Conservation (phyloP, 129 eudicot genomes). For the Centella asiatica region DNA sequence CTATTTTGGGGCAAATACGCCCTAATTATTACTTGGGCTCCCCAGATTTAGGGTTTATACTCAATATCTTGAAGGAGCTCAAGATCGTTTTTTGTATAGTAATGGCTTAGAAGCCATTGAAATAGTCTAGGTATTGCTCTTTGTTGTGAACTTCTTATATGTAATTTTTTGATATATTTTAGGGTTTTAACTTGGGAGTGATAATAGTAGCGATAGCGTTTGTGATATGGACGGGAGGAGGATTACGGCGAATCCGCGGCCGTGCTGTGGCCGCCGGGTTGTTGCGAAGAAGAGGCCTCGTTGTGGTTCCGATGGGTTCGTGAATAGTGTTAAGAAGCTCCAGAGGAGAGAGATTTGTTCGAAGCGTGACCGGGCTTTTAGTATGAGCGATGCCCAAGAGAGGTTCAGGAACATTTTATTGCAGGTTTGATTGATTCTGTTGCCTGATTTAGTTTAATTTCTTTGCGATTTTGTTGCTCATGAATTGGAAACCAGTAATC, state of each 20-base stretch:
- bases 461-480: background rate
- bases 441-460: background rate
- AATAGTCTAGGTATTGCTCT: no score
- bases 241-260: constrained; percentile 80
- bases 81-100: background rate
- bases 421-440: constrained; percentile 41
- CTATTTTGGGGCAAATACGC: constrained; percentile 11
- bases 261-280: constrained; percentile 76
- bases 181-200: constrained; percentile 8
- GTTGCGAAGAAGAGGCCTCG: constrained; percentile 92
- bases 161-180: constrained; percentile 4
- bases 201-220: constrained; percentile 1
- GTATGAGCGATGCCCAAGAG: constrained; percentile 95
- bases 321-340: constrained; percentile 88
- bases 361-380: constrained; percentile 74
- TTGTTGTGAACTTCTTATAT: background rate
- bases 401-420: constrained; percentile 73
- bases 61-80: background rate
- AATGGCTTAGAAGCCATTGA: no score
- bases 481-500: no score
- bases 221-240: constrained; percentile 81
- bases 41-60: constrained; percentile 15
- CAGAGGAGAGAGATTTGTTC: constrained; percentile 97
- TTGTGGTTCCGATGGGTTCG: constrained; percentile 77
- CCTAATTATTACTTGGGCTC: constrained; percentile 4